Percentiles rank a stretch among this genome's conserved stretches.
Evolutionary conservation across 768 basidiomycete genomes (phyloP).

Genomic region (Antrodiella citrinella): DNA sequence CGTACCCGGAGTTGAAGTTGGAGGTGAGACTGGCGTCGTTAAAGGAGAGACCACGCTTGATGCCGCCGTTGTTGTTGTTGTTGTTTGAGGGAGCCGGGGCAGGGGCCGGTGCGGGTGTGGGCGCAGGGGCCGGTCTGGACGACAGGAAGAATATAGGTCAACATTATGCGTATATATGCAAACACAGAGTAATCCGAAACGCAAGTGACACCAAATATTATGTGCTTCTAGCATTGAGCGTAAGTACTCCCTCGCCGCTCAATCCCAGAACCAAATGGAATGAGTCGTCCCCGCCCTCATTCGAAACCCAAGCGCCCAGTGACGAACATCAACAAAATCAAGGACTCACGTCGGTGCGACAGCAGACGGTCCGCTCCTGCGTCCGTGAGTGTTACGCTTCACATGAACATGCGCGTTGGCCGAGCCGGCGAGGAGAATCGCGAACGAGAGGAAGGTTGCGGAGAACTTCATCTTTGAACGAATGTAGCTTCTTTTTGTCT

Average conservation of each 20-base stretch:
- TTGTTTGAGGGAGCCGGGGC: constrained; percentile 5
- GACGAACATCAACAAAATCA: no score
- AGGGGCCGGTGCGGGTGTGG: constrained; percentile 3
- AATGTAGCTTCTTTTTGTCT: no score
- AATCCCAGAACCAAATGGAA: no score
- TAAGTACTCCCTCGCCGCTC: no score
- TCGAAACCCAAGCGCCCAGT: no score
- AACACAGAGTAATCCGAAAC: no score
- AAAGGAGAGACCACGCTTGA: constrained; percentile 24
- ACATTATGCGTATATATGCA: no score
- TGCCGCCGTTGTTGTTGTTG: constrained; percentile 3
- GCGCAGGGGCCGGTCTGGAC: constrained; percentile 7
- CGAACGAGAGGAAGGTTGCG: constrained; percentile 15
- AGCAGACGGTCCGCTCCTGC: constrained; percentile 17
- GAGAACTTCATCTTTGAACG: constrained; percentile 24
- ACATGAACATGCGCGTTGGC: constrained; percentile 14
- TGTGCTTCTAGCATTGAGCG: no score
- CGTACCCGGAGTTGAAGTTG: constrained; percentile 15
- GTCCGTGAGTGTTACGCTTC: constrained; percentile 7
- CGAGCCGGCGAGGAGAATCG: constrained; percentile 15
- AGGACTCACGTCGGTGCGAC: no score
- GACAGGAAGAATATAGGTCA: no score
- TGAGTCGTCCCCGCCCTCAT: no score
- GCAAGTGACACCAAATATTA: no score
- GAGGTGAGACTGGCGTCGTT: constrained; percentile 17